A percentile compares a stretch with the other conserved stretches of the same genome.
These are phyloP conservation scores for Pleurotus djamor DNA, from an alignment of 768 basidiomycete genomes.

Conservation along the genomic window DNA sequence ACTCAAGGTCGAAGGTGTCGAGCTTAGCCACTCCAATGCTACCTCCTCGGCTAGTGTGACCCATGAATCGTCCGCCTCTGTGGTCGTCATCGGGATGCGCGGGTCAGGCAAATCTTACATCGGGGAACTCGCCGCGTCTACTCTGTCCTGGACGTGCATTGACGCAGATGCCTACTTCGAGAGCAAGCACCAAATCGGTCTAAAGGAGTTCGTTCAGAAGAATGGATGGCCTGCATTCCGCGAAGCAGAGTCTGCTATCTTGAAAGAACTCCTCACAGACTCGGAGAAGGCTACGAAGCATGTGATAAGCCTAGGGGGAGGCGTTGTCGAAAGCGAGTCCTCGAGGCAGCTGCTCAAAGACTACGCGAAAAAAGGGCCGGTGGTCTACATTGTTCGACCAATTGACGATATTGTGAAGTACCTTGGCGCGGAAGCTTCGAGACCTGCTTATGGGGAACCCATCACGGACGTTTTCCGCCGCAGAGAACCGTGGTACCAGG, in stretches of 20 bases:
- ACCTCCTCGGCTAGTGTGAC: constrained; percentile 41
- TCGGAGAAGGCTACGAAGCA: constrained; percentile 45
- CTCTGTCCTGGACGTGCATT: constrained; percentile 68
- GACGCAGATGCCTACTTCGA: constrained; percentile 87
- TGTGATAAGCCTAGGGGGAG: constrained; percentile 91
- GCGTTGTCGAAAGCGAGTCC: constrained; percentile 83
- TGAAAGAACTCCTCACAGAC: constrained; percentile 66
- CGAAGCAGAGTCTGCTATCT: constrained; percentile 65
- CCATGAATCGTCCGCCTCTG: constrained; percentile 46
- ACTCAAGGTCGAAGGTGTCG: constrained; percentile 81
- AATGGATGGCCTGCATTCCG: constrained; percentile 93
- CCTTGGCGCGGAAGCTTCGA: constrained; percentile 67
- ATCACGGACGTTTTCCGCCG: constrained; percentile 82
- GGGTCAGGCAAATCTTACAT: constrained; percentile 94
- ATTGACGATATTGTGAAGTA: constrained; percentile 81
- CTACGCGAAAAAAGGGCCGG: constrained; percentile 57
- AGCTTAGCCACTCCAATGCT: constrained; percentile 46
- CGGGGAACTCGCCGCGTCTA: constrained; percentile 71
- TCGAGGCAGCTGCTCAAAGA: constrained; percentile 71
- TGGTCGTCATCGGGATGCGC: constrained; percentile 92
- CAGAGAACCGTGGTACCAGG: constrained; percentile 82
- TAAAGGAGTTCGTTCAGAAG: constrained; percentile 76
- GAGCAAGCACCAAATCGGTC: constrained; percentile 52
- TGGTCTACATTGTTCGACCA: constrained; percentile 84
- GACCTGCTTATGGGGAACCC: constrained; percentile 89